Conservation (phyloP, 768 basidiomycete genomes). For the Tulasnella calospora region DNA sequence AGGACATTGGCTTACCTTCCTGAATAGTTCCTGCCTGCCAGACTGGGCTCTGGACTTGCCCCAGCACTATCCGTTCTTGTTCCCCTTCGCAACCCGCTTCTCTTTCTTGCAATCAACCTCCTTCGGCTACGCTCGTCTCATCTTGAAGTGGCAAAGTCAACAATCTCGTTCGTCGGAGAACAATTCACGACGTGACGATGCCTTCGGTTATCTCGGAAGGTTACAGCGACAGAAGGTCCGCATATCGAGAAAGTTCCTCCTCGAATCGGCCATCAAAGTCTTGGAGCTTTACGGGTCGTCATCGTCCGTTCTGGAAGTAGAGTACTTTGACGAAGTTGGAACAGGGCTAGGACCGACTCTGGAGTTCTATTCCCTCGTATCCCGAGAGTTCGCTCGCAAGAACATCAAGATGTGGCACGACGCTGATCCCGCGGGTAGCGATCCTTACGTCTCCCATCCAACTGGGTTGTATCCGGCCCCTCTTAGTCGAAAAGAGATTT, state of each 20-base stretch:
- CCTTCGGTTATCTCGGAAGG: slow-evolving; percentile 86
- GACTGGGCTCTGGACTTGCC: slow-evolving; percentile 97
- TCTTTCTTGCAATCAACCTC: slow-evolving; percentile 96
- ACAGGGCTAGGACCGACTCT: slow-evolving; percentile 95
- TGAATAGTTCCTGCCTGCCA: slow-evolving; percentile 79
- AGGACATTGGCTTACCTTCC: slow-evolving; percentile 16
- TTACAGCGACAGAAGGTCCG: slow-evolving; percentile 94
- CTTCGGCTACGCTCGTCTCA: slow-evolving; percentile 93
- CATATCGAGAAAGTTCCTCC: slow-evolving; percentile 87
- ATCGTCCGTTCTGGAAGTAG: slow-evolving; percentile 89
- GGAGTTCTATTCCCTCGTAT: slow-evolving; percentile 97
- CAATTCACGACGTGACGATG: slow-evolving; percentile 77
- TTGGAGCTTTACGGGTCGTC: slow-evolving; percentile 95
- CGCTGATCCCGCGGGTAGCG: slow-evolving; percentile 55
- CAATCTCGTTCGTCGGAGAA: slow-evolving; percentile 68
- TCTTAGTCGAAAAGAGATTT: slow-evolving; percentile 29
- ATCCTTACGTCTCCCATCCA: slow-evolving; percentile 77
- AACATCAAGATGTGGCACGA: slow-evolving; percentile 91
- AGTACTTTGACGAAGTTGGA: slow-evolving; percentile 98
- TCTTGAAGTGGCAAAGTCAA: slow-evolving; percentile 91
- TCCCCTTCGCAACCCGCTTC: slow-evolving; percentile 97
- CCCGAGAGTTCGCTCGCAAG: slow-evolving; percentile 86
- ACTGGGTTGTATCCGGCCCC: slow-evolving; percentile 86
- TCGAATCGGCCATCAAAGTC: slow-evolving; percentile 94
- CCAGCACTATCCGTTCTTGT: slow-evolving; percentile 95